Percentiles rank a stretch among this genome's conserved stretches.
phyloP scores from a whole-genome alignment of 2,329 filamentous ascomycete genomes.

The Apiospora arundinis region DNA sequence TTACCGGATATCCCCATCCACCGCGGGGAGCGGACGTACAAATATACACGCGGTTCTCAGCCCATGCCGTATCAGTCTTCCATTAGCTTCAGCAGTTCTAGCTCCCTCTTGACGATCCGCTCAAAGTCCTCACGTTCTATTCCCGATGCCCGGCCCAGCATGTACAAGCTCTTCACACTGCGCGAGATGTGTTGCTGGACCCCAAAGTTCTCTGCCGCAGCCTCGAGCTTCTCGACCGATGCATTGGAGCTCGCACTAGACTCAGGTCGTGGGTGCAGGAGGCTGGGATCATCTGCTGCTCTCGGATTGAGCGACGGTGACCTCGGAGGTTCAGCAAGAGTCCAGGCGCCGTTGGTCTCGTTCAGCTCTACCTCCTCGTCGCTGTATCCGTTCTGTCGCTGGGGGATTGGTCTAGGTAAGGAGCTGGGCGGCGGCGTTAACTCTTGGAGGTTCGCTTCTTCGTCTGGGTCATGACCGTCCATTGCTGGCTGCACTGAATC shows the following conservation, averaged over 20 bases:
- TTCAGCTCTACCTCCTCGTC: constrained; percentile 39
- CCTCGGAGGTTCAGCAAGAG: constrained; percentile 49
- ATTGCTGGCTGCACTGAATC: constrained; percentile 80
- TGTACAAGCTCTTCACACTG: constrained; percentile 77
- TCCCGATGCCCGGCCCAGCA: constrained; percentile 72
- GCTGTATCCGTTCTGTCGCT: constrained; percentile 30
- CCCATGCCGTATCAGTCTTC: constrained; percentile 53
- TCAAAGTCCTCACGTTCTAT: constrained; percentile 80
- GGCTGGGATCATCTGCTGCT: constrained; percentile 46
- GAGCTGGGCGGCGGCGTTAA: constrained; percentile 42
- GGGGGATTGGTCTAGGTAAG: not conserved
- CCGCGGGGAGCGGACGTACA: not conserved
- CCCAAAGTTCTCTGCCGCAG: constrained; percentile 63
- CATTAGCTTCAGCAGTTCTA: constrained; percentile 73
- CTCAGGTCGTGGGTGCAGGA: constrained; percentile 57
- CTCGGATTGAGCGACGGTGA: constrained; percentile 45
- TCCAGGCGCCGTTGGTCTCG: constrained; percentile 51
- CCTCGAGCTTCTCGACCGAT: constrained; percentile 68
- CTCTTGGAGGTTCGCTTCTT: constrained; percentile 53
- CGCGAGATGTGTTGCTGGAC: constrained; percentile 81
- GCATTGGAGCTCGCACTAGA: constrained; percentile 64
- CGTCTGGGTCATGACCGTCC: constrained; percentile 82
- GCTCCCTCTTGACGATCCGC: constrained; percentile 71
- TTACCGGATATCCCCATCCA: constrained; percentile 2
- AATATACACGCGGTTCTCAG: not conserved